phyloP scores from a whole-genome alignment of 2,329 filamentous ascomycete genomes.

The Mycosphaerella sp. region DNA sequence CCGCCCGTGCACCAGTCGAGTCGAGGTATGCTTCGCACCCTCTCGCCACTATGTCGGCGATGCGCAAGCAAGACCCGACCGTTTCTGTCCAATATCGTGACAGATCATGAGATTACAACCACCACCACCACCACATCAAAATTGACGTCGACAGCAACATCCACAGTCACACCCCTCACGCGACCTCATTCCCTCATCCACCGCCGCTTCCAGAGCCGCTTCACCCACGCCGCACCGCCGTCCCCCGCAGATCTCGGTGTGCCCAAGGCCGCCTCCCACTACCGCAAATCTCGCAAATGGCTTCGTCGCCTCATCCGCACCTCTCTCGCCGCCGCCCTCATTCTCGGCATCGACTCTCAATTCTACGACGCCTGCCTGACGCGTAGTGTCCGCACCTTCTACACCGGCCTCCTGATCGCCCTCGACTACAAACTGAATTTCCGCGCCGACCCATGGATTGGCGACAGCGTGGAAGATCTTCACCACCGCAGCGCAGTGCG shows the following conservation, averaged over 20 bases:
- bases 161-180: neutral
- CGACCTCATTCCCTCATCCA: neutral
- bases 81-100: constrained; percentile 21
- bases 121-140: neutral
- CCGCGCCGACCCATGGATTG: constrained; percentile 66
- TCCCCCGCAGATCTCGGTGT: constrained; percentile 71
- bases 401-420: constrained; percentile 69
- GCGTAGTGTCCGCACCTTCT: constrained; percentile 76
- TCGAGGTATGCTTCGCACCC: constrained; percentile 21
- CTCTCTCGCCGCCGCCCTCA: constrained; percentile 51
- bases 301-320: constrained; percentile 63
- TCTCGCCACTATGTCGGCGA: constrained; percentile 29
- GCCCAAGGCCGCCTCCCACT: constrained; percentile 63
- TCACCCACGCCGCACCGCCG: constrained; percentile 54
- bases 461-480: constrained; percentile 66
- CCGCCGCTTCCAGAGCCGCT: constrained; percentile 32
- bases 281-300: constrained; percentile 65
- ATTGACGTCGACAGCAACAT: neutral
- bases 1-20: too few relatives aligned
- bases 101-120: constrained; percentile 13
- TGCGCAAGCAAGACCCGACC: constrained; percentile 27
- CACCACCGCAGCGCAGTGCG: constrained; percentile 79
- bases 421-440: constrained; percentile 98
- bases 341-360: constrained; percentile 64
- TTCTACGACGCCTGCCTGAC: constrained; percentile 73